Conservation (phyloP, 2,329 filamentous ascomycete species). For the Rugonectria rugulosa region DNA sequence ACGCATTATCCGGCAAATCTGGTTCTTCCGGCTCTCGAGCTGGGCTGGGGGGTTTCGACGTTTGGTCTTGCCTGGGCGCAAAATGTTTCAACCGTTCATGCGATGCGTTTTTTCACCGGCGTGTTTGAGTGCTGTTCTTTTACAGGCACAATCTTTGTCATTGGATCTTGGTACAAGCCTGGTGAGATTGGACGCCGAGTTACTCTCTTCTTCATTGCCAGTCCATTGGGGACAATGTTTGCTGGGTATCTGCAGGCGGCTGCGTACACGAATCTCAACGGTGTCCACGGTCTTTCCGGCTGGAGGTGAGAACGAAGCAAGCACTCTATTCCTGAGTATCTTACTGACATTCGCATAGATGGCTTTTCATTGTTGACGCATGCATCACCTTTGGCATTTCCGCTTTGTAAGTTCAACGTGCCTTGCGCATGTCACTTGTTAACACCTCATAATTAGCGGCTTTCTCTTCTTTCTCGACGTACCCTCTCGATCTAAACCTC, state of each 20-base stretch:
- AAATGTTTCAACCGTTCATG: constrained; percentile 46
- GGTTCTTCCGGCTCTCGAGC: constrained; percentile 43
- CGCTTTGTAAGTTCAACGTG: constrained; percentile 40
- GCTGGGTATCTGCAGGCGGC: constrained; percentile 58
- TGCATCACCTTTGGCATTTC: constrained; percentile 64
- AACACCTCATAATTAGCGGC: constrained; percentile 31
- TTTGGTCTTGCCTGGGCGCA: constrained; percentile 21
- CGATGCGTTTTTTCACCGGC: constrained; percentile 52
- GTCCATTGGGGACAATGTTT: constrained; percentile 53
- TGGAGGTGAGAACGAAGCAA: constrained; percentile 19
- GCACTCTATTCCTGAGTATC: no score
- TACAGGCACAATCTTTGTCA: constrained; percentile 36
- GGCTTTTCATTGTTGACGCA: constrained; percentile 67
- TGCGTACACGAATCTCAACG: constrained; percentile 61
- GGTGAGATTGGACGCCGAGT: constrained; percentile 47
- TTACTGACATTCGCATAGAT: no score
- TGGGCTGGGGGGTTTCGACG: constrained; percentile 37
- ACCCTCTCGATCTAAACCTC: constrained; percentile 41
- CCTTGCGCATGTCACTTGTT: background rate
- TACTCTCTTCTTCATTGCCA: constrained; percentile 52
- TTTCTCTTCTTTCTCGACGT: constrained; percentile 45
- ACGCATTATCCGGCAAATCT: constrained; percentile 33
- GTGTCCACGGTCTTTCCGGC: constrained; percentile 50
- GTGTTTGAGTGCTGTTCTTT: constrained; percentile 39
- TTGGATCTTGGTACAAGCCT: constrained; percentile 53